Evolutionary conservation across 208 protist genomes (phyloP), one percentile per base, ranked within the genome.

Genomic region (Naegleria fowleri): DNA sequence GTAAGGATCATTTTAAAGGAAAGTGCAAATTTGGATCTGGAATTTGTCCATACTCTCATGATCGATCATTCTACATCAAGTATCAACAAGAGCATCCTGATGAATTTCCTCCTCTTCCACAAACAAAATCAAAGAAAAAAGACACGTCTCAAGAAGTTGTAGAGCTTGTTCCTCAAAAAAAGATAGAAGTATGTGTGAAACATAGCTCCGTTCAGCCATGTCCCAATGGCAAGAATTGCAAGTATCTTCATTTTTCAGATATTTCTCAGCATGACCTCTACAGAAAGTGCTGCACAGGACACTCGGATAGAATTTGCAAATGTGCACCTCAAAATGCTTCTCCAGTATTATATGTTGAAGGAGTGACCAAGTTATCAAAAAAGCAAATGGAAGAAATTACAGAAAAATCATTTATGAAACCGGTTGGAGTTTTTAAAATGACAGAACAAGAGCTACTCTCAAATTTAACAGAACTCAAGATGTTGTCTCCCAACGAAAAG

Each of bases 71-170:
- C 67, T 79, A 36, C n/a, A 7, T 79, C 16, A 79, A 79, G 9
- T 79, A 36, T 79, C 67, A 79, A 79, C 67, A 79, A 33, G 67
- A 79, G 36, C 67, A 79, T 79, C 67, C 67, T 36, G 67, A 79
- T 1, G 67, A 79, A 79, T 79, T 36, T 79, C 67, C 67, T 36
- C 29, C 29, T 36, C 67, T 36, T 13, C 19, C 67, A 25, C 19
- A 7, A 36, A 0, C 16, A 79, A 29, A 79, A 1, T 36, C 25
- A 25, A 79, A 79, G 25, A 79, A 79, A 33, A 79, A 79, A 33
- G 43, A 48, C 7, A 48, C 43, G 43, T 48, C 43, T 48, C 43
- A 48, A 9, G 55, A 67, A 67, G 13, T 67, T 4, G 55, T 67
- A 67, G 55, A 67, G 1, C 11, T 22, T 19, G 19, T 19, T 67